These are phyloP conservation scores for Monascus ruber DNA, from an alignment of 2,329 filamentous ascomycete species.

Conservation along the genomic window DNA sequence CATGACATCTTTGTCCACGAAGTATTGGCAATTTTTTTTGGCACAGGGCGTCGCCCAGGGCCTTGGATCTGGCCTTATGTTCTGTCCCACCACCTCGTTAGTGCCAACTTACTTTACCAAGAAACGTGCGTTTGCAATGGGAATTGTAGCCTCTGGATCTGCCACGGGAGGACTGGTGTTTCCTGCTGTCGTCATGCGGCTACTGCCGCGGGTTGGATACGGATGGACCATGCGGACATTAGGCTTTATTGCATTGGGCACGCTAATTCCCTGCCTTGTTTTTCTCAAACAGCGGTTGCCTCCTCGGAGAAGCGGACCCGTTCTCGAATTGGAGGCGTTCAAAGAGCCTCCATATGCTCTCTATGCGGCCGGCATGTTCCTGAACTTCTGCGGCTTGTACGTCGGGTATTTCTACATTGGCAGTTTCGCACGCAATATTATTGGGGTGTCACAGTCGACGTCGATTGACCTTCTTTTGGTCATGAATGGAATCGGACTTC, in stretches of 20 bases:
- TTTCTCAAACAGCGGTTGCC: conserved; percentile 40
- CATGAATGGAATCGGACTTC: conserved; percentile 51
- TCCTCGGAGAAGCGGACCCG: conserved; percentile 38
- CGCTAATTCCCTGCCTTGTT: conserved; percentile 29
- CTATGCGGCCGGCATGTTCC: conserved; percentile 32
- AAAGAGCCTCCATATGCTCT: conserved; percentile 38
- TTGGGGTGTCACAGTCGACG: conserved; percentile 30
- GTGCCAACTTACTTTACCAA: conserved; percentile 50
- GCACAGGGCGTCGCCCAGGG: conserved; percentile 48
- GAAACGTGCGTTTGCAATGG: conserved; percentile 50
- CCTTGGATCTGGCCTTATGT: conserved; percentile 44
- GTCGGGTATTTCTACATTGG: conserved; percentile 41
- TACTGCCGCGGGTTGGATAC: conserved; percentile 51
- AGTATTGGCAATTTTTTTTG: conserved; percentile 40
- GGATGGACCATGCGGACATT: conserved; percentile 53
- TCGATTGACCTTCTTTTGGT: conserved; percentile 53
- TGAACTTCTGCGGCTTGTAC: conserved; percentile 43
- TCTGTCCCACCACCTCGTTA: conserved; percentile 43
- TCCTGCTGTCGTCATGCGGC: conserved; percentile 44
- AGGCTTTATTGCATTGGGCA: conserved; percentile 47
- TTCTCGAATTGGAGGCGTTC: conserved; percentile 43
- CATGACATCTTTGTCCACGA: conserved; percentile 37
- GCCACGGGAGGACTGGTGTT: conserved; percentile 54
- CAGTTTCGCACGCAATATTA: conserved; percentile 28
- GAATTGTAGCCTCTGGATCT: conserved; percentile 48